Percentiles rank a stretch among this genome's conserved stretches.
phyloP scores from a whole-genome alignment of 1,284 basidiomycete species.

The Spongispora temasekensis region DNA sequence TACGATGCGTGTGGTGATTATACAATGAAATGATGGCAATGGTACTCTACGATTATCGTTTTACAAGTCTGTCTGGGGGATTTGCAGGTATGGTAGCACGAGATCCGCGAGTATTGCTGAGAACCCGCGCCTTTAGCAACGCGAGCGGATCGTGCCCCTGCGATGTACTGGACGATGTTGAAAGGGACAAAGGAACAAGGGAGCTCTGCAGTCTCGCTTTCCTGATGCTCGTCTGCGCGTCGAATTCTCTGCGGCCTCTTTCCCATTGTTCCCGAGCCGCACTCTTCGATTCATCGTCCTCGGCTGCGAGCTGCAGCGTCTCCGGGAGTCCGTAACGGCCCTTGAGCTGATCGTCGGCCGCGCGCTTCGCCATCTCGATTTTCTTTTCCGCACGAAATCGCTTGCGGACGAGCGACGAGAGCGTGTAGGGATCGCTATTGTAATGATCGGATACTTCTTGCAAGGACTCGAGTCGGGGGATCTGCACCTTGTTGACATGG shows the following conservation, averaged over 20 bases:
- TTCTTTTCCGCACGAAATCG: conserved; percentile 87
- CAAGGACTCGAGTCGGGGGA: conserved; percentile 78
- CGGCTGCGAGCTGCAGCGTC: conserved; percentile 56
- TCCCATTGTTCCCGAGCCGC: conserved; percentile 67
- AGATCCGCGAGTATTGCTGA: conserved; percentile 53
- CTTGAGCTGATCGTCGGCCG: conserved; percentile 69
- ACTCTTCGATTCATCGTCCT: conserved; percentile 54
- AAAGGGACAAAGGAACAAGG: conserved; percentile 32
- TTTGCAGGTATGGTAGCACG: conserved; percentile 15
- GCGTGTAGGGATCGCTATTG: conserved; percentile 82
- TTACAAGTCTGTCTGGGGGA: conserved; percentile 20
- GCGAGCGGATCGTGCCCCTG: conserved; percentile 35
- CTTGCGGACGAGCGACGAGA: conserved; percentile 74
- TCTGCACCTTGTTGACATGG: conserved; percentile 68
- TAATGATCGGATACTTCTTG: conserved; percentile 72
- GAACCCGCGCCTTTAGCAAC: conserved; percentile 54
- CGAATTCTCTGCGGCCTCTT: conserved; percentile 47
- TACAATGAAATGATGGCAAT: conserved; percentile 11
- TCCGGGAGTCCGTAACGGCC: conserved; percentile 74
- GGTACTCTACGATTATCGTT: conserved; percentile 18
- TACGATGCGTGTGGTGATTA: conserved; percentile 14
- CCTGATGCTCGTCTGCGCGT: conserved; percentile 45
- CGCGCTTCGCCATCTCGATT: conserved; percentile 63
- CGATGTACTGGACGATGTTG: conserved; percentile 16
- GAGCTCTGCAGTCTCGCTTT: conserved; percentile 47